A percentile compares a stretch with the other conserved stretches of the same genome.
Conservation (phyloP, 495 filamentous ascomycete species). For the Xylaria bambusicola region DNA sequence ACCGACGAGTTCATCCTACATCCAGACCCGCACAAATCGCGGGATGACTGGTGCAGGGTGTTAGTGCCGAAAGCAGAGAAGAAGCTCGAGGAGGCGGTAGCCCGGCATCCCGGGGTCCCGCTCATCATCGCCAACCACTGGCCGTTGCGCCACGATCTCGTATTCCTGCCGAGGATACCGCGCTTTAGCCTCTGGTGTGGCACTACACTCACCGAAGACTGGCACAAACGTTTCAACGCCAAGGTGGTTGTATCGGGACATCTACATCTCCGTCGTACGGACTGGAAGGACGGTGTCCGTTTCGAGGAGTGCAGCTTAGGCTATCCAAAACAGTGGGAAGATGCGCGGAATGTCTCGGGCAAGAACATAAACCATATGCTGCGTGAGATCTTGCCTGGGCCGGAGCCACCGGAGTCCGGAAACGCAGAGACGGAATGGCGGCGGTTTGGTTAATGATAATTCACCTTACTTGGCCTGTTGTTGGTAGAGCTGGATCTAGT, state of each 20-base stretch:
- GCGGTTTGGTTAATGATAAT: constrained; percentile 24
- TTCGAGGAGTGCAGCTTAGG: constrained; percentile 39
- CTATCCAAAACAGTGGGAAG: constrained; percentile 37
- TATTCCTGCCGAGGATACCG: constrained; percentile 35
- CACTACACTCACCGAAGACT: constrained; percentile 35
- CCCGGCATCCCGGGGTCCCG: constrained; percentile 14
- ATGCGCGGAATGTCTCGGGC: constrained; percentile 22
- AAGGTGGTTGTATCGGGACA: constrained; percentile 37
- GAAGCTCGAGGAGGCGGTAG: constrained; percentile 20
- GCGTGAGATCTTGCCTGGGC: constrained; percentile 37
- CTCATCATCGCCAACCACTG: constrained; percentile 36
- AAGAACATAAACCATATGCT: constrained; percentile 33
- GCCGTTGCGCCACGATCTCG: constrained; percentile 38
- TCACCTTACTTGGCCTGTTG: no score
- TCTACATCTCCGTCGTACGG: constrained; percentile 37
- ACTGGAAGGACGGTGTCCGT: constrained; percentile 35
- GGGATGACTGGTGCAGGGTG: constrained; percentile 34
- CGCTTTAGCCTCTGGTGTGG: constrained; percentile 40
- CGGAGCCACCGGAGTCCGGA: constrained; percentile 23
- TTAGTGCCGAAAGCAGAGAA: constrained; percentile 26
- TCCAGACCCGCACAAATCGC: constrained; percentile 30
- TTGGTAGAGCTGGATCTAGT: no score
- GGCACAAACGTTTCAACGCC: constrained; percentile 33
- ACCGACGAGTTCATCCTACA: constrained; percentile 40
- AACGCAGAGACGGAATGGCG: constrained; percentile 27